Evolutionary conservation across 176 grass and related monocot genomes (phyloP).

Genomic region (Oryza meridionalis): DNA sequence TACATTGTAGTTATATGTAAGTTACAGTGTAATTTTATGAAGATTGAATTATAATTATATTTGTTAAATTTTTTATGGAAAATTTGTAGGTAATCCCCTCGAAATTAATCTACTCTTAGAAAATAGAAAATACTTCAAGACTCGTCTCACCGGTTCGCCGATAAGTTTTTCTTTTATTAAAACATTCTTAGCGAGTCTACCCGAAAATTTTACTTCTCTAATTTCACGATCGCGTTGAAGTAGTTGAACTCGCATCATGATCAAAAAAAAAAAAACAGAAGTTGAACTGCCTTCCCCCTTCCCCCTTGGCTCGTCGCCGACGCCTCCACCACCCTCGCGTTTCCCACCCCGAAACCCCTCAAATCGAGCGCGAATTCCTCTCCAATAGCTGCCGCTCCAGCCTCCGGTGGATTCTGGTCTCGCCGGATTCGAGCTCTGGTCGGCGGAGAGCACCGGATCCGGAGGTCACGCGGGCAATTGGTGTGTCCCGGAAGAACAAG

Average conservation of each 20-base stretch:
- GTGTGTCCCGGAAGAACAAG: constrained; percentile 2
- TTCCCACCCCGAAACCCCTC: constrained; percentile 30
- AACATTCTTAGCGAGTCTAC: background rate
- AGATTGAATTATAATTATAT: no score
- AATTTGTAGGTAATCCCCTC: no score
- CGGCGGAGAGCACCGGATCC: constrained; percentile 3
- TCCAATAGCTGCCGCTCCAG: background rate
- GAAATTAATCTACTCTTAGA: no score
- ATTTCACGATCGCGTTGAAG: background rate
- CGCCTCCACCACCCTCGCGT: background rate
- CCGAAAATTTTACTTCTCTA: background rate
- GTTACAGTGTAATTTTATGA: no score
- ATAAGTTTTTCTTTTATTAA: background rate
- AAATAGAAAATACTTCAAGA: no score
- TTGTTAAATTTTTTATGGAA: no score
- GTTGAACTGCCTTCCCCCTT: no score
- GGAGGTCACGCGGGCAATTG: background rate
- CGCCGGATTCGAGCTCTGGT: background rate
- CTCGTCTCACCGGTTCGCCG: background rate
- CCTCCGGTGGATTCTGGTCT: background rate
- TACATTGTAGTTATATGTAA: no score
- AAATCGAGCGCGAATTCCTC: background rate
- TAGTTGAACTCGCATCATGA: no score
- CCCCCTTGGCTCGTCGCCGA: background rate
- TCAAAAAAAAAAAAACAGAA: no score